Conservation (phyloP, 352 stramenopile species). For the Aphanomyces stellatus region DNA sequence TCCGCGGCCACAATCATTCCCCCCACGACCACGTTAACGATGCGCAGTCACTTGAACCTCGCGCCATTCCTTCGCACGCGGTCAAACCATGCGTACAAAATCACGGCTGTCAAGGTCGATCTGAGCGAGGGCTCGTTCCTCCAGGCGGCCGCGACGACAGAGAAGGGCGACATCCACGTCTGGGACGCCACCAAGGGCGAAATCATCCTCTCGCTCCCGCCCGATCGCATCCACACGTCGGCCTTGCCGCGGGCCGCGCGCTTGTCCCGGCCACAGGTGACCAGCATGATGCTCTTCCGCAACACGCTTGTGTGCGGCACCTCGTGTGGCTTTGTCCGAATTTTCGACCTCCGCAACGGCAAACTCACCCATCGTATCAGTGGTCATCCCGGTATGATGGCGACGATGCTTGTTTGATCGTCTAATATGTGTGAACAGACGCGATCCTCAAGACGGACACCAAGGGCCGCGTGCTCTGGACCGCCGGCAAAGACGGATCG, state of each 20-base stretch:
- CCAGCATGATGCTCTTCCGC: conserved; percentile 80
- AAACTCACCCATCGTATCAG: conserved; percentile 72
- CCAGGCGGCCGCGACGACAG: conserved; percentile 72
- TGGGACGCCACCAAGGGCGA: conserved; percentile 84
- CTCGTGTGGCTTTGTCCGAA: conserved; percentile 77
- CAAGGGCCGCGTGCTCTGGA: conserved; percentile 80
- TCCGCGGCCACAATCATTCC: conserved; percentile 38
- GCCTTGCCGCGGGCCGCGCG: conserved; percentile 56
- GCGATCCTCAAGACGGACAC: conserved; percentile 75
- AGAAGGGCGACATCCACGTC: conserved; percentile 80
- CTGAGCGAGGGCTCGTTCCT: conserved; percentile 73
- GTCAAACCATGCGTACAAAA: conserved; percentile 48
- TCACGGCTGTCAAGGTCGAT: conserved; percentile 70
- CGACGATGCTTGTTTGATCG: background rate
- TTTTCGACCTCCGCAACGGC: conserved; percentile 76
- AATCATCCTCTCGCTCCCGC: conserved; percentile 66
- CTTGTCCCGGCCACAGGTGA: conserved; percentile 64
- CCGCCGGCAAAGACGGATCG: conserved; percentile 64
- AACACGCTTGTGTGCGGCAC: conserved; percentile 83
- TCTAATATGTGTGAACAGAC: conserved; percentile 30
- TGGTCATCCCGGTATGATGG: conserved; percentile 61
- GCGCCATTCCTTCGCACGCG: conserved; percentile 77
- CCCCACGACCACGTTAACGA: conserved; percentile 61
- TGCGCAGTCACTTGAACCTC: conserved; percentile 69
- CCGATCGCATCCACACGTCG: conserved; percentile 65